A percentile compares a stretch with the other conserved stretches of the same genome.
Evolutionary conservation across 495 filamentous ascomycete species (phyloP).

Genomic region (Aspergillus ostianus): DNA sequence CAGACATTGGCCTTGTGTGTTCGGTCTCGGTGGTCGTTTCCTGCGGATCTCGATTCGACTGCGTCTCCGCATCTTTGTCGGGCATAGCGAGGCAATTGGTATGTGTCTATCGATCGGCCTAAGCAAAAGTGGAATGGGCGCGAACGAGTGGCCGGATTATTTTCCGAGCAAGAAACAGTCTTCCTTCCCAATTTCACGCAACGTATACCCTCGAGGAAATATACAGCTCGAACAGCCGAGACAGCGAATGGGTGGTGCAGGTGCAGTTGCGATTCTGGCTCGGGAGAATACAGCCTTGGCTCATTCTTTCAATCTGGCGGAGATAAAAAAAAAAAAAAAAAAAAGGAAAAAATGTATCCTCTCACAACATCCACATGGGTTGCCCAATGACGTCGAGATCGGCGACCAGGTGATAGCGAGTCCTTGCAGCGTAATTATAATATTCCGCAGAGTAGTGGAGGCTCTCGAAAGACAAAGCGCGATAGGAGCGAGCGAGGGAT

Average conservation of each 20-base stretch:
- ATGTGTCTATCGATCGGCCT: not conserved
- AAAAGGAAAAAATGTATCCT: not conserved
- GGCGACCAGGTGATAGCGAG: not conserved
- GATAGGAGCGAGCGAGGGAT: not conserved
- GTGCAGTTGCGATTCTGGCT: slow-evolving; percentile 11
- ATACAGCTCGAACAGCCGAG: not conserved
- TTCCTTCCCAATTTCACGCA: not conserved
- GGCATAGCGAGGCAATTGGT: slow-evolving; percentile 6
- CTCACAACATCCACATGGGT: slow-evolving; percentile 1
- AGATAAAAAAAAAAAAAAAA: not conserved
- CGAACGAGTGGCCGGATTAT: not conserved
- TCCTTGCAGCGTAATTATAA: not conserved
- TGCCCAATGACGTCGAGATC: not conserved
- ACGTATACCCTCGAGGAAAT: not conserved
- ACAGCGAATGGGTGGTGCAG: not conserved
- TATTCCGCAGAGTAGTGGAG: not conserved
- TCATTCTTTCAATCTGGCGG: slow-evolving; percentile 12
- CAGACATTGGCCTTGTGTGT: not conserved
- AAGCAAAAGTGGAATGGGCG: not conserved
- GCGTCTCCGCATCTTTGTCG: slow-evolving; percentile 2
- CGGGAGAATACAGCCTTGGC: slow-evolving; percentile 3
- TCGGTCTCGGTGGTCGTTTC: not conserved
- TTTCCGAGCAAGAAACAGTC: not conserved
- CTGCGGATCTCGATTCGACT: slow-evolving; percentile 4
- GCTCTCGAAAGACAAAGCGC: not conserved